Base-by-base conservation (phyloP, 2,329 filamentous ascomycete genomes). In the Paracorniculantispora psalliotae region DNA sequence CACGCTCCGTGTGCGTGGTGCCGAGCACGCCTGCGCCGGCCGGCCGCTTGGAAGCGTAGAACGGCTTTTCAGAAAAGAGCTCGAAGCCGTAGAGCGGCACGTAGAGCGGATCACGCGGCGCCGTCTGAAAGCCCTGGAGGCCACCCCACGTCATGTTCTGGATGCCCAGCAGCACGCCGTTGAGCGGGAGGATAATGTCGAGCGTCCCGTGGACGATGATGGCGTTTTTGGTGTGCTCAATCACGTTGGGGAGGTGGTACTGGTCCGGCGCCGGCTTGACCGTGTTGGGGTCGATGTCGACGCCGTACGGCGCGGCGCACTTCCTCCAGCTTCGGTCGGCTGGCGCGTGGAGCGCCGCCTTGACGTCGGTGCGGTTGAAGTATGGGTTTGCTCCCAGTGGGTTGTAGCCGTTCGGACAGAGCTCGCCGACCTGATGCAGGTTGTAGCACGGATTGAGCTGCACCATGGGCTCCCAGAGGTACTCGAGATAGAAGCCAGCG, bases 101-200 rank as follows among this genome's bases (percentile, higher is more conserved):
- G 35, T 56, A 61, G n/a, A 63, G 44, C 6, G 51, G 53, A 1
- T 50, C 47, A 35, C 19, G 5, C 59, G 43, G 88, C 1, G 74
- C 71, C 0, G 69, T 69, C 63, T 85, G 81, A 77, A 92, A 92
- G 0, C 90, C 90, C 55, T 88, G 83, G 28, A 77, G 69, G 4
- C 88, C 90, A 61, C 84, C 81, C 85, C 86, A 92, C 0, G 88
- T 92, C 81, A 91, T 90, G 74, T 92, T 92, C 68, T 92, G 89
- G 52, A 92, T 85, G 0, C 82, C 80, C 7, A 90, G 76, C 1
- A 92, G 77, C 0, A 88, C 89, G 19, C 89, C 90, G 69, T 90
- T 89, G 67, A 79, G 78, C 12, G 88, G 77, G 1, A 90, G 79
- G 62, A 89, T 79, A 67, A 81, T 89, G 71, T 92, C 90, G 2